Percentiles rank a stretch among this genome's conserved stretches.
These are phyloP conservation scores for Marasmius tenuissimus DNA, from an alignment of 1,284 basidiomycete species.

Conservation along the genomic window DNA sequence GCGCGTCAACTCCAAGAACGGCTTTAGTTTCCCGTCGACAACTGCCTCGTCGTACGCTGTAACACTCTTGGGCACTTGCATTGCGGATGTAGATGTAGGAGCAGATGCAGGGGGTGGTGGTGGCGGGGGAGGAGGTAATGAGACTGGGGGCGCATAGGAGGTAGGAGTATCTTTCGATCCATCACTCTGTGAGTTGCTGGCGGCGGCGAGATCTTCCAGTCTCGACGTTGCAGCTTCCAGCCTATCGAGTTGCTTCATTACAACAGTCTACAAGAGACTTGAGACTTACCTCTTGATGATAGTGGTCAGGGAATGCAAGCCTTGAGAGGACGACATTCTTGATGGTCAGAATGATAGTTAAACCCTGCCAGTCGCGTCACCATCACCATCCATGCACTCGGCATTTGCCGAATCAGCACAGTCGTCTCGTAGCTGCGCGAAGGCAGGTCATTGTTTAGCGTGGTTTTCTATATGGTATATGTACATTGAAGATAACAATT, in stretches of 20 bases:
- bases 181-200: conserved; percentile 29
- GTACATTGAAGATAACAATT: too few relatives aligned
- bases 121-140: conserved; percentile 38
- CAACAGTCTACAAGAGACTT: conserved; percentile 6
- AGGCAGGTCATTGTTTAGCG: too few relatives aligned
- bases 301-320: conserved; percentile 73
- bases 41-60: conserved; percentile 77
- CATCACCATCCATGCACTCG: too few relatives aligned
- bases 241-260: conserved; percentile 37
- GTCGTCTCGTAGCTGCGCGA: too few relatives aligned
- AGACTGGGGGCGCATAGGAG: conserved; percentile 39
- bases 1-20: conserved; percentile 75
- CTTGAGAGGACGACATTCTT: conserved; percentile 34
- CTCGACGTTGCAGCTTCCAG: conserved; percentile 93
- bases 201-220: conserved; percentile 85
- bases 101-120: conserved; percentile 38
- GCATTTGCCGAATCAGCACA: too few relatives aligned
- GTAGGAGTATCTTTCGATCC: conserved; percentile 31
- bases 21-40: conserved; percentile 68
- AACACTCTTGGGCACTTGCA: conserved; percentile 59
- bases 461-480: too few relatives aligned
- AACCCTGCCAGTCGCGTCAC: not conserved
- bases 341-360: not conserved
- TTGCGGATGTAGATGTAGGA: conserved; percentile 22
- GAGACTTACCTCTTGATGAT: conserved; percentile 75